Evolutionary conservation across 2,329 filamentous ascomycete genomes (phyloP).

Genomic region (Aspergillus quadrilineatus): DNA sequence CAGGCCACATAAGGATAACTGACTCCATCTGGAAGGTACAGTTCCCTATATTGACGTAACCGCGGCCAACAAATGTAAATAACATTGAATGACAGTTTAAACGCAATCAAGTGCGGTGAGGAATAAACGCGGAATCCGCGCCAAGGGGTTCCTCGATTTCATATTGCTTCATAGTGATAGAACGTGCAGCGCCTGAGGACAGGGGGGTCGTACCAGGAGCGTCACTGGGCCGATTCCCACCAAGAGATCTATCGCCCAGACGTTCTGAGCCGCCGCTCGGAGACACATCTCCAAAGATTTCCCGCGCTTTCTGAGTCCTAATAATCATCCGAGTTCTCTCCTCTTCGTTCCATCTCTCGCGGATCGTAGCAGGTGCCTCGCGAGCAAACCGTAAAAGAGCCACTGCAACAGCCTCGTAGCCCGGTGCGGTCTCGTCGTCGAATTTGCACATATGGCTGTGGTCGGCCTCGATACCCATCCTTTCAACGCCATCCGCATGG

Average conservation of each 20-base stretch:
- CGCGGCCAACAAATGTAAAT: background rate
- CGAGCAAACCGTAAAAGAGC: constrained; percentile 48
- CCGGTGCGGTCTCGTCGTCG: constrained; percentile 61
- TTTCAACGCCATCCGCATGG: constrained; percentile 66
- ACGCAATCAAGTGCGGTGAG: constrained; percentile 6
- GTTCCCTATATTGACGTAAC: background rate
- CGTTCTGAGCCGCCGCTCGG: constrained; percentile 1
- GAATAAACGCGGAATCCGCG: constrained; percentile 11
- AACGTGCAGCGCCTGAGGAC: constrained; percentile 21
- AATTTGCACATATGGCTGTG: constrained; percentile 74
- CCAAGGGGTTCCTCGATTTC: constrained; percentile 40
- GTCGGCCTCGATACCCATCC: constrained; percentile 73
- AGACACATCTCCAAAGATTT: constrained; percentile 34
- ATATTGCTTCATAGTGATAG: constrained; percentile 35
- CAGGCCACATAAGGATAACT: background rate
- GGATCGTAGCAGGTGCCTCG: constrained; percentile 56
- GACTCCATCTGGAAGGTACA: background rate
- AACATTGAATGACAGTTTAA: background rate
- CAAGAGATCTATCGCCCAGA: constrained; percentile 2
- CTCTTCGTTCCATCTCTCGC: constrained; percentile 61
- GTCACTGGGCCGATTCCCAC: background rate
- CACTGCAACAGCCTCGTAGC: constrained; percentile 58
- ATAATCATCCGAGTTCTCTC: constrained; percentile 41
- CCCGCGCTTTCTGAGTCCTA: constrained; percentile 35
- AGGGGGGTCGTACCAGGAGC: constrained; percentile 25